Evolutionary conservation across 176 grass and related monocot species (phyloP), one percentile per base, ranked within the genome.

Genomic region (Melocanna baccifera): DNA sequence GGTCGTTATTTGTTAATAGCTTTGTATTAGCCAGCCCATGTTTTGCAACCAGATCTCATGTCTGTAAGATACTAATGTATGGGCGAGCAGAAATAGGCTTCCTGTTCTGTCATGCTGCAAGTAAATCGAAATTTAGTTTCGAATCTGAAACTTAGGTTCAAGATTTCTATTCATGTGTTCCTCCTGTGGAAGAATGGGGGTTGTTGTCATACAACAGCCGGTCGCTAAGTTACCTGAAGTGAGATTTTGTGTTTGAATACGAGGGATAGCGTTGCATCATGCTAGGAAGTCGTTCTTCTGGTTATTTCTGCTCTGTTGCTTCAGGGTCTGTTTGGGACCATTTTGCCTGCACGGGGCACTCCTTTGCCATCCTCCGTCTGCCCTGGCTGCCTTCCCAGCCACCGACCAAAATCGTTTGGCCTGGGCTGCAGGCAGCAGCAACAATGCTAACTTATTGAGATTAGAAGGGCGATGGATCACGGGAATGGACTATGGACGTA

Each of bases 11-110:
- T 78, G 79, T 72, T 55, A 83, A 82, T 83, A 83, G 79, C 0
- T 40, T 67, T 58, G 19, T 82, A 37, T 56, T 59, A 12, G 62
- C 50, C 46, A 62, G 63, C 43, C 71, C 76, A 62, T 69, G 73
- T 53, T 53, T 55, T 13, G 59, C 73, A 73, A 57, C 41, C 39
- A 72, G n/a, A 20, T 34, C 55, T 78, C 70, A 77, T 81, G 20
- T 46, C 67, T 86, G 83, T 77, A 78, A 78, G 71, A 86, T 81
- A 53, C 34, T 78, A 29, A 45, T 65, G 34, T 40, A 73, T 74
- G 66, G 76, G 81, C 47, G 42, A 73, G 68, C 73, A 67, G 75
- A 66, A 75, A 67, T 37, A 13, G 13, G 14, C 13, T 56, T 1
- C 50, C 61, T 81, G 69, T 75, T 78, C 68, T 20, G 14, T 59